Evolutionary conservation across 2,329 filamentous ascomycete species (phyloP), one percentile per base, ranked within the genome.

Genomic region (Fusarium sp.): DNA sequence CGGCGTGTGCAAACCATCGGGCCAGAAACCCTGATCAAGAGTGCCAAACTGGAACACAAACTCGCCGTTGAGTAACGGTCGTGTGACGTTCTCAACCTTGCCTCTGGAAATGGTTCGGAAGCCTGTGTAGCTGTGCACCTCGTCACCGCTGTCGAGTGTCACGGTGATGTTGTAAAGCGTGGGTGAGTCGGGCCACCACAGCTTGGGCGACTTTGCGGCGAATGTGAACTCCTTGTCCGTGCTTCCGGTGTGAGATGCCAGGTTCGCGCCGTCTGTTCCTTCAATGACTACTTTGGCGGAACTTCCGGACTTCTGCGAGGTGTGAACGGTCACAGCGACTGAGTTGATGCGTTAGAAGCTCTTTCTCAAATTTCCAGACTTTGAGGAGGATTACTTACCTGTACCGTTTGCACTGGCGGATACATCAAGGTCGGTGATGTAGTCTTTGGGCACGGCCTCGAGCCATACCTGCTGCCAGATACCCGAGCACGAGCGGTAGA

Each of bases 401-500:
- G 59, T 31, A 7, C 66, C 66, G 1, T 69, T 53, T 28, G 62
- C 39, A 83, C 87, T 84, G 1, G 89, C 90, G 26, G 83, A 77
- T 17, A 92, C 73, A 65, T 92, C 87, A 3, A 92, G 78, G 40
- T 85, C 81, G 0, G 85, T 86, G 56, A 92, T 86, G 69, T 89
- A 81, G 50, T 86, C 83, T 0, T 78, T 66, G 0, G 90, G 87
- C 0, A 86, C 88, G n/a, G 86, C 83, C 74, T 91, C 88, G 3
- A 93, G 79, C 91, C 91, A 93, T 0, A 93, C 91, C 18, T 85
- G 85, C 74, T 92, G 91, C 91, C 91, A 93, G 67, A 93, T 92
- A 7, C 91, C 91, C 34, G 88, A 90, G 75, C 90, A 93, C 0
- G 91, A 88, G 0, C 88, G 88, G 75, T 93, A 93, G 76, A 91